Base-by-base conservation (phyloP, 805 yeast genomes). In the Candida koratica region DNA sequence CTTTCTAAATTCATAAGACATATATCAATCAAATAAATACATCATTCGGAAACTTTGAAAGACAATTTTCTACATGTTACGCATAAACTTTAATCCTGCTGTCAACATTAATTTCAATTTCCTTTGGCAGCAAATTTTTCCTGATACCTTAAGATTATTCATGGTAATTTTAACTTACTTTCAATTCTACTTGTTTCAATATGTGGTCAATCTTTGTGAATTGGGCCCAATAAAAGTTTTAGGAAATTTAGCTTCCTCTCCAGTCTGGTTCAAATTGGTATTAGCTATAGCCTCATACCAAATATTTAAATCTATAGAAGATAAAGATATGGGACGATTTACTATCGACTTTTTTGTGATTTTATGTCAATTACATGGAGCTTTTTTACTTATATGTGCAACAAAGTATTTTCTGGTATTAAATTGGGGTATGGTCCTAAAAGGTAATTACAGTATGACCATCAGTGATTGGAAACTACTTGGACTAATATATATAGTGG, bases 391-490 rank as follows among this genome's bases (percentile, higher is more conserved):
- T 4, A 4, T 28, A 17, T 18, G 11, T 28, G 11, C 24, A 4
- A 10, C 19, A 6, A 6, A 6, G 8, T 11, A 17, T 17, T 5
- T 6, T 28, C 16, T 16, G 13, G 6, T 4, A 5, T 17, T 17
- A 17, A 11, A 28, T 28, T 28, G 23, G 32, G 4, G 5, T 14
- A 12, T 5, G 5, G 12, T 28, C 12, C 6, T 28, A 11, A 17
- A 17, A 5, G 32, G 32, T n/a, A 28, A 17, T 11, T n/a, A 17
- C 13, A 17, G 13, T 17, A 5, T 28, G 8, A 5, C 23, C 4
- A 13, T 6, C 8, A 10, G 17, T 17, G 32, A 28, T 7, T 28
- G 32, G 32, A 9, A n/a, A 10, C 10, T 28, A 17, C 32, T 28
- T 17, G 32, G 32, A 6, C n/a, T 28, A 10, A 17, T 17, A 4